phyloP scores from a whole-genome alignment of 257 asterid species.

The Parsonsia alboflavescens region DNA sequence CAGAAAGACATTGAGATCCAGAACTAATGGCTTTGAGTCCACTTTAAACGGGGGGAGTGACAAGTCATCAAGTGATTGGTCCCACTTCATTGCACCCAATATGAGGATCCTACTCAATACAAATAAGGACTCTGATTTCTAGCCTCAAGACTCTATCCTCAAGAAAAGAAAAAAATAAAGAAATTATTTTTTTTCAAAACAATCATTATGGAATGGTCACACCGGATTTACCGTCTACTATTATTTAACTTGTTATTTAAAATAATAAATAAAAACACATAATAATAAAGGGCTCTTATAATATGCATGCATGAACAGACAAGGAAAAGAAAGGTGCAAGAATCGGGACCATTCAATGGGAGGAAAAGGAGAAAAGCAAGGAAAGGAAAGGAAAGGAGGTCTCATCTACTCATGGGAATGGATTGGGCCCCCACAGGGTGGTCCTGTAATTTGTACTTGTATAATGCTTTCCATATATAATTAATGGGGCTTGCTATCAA shows the following conservation, averaged over 20 bases:
- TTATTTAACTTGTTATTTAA: no score
- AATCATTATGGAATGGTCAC: constrained; percentile 11
- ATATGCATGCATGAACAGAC: constrained; percentile 5
- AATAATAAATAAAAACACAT: no score
- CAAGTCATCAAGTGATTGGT: constrained; percentile 24
- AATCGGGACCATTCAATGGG: constrained; percentile 16
- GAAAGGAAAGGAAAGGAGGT: neutral
- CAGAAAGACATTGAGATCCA: neutral
- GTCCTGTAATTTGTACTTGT: constrained; percentile 35
- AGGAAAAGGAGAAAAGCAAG: neutral
- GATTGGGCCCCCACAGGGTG: constrained; percentile 28
- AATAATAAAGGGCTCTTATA: neutral
- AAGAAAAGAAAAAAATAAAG: no score
- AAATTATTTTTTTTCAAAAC: neutral
- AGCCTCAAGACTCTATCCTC: constrained; percentile 15
- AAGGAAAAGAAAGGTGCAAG: neutral
- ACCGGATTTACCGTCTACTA: no score
- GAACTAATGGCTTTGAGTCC: constrained; percentile 1
- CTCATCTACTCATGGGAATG: constrained; percentile 12
- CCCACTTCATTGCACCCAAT: constrained; percentile 12
- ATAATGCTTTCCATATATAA: constrained; percentile 29
- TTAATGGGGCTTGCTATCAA: constrained; percentile 32
- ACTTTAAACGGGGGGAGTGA: constrained; percentile 23
- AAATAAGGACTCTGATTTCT: constrained; percentile 14
- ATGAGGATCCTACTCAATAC: constrained; percentile 18